phyloP scores from a whole-genome alignment of 441 rosid genomes.

The Dalechampia spathulata region DNA sequence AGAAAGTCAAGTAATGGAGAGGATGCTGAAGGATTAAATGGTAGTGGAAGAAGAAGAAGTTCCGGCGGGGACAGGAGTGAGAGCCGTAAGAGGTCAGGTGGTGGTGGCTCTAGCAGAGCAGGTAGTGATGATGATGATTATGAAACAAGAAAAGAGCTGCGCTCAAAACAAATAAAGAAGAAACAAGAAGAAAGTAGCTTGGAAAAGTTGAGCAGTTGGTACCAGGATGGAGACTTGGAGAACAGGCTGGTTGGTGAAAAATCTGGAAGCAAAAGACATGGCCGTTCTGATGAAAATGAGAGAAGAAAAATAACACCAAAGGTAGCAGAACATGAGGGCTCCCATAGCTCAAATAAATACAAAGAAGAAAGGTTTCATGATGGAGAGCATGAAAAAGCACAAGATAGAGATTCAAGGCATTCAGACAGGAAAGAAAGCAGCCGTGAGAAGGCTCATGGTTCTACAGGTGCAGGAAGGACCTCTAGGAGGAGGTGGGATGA shows the following conservation, averaged over 20 bases:
- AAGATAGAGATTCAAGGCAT: conserved; percentile 55
- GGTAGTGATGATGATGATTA: conserved; percentile 70
- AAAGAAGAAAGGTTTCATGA: conserved; percentile 67
- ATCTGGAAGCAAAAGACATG: conserved; percentile 41
- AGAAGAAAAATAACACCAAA: conserved; percentile 50
- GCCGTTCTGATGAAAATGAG: conserved; percentile 48
- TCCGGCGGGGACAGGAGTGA: conserved; percentile 58
- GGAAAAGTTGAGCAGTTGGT: conserved; percentile 83
- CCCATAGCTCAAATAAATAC: conserved; percentile 33
- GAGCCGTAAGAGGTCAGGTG: conserved; percentile 56
- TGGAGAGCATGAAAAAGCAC: conserved; percentile 40
- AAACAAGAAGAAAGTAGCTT: conserved; percentile 89
- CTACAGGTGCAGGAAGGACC: conserved; percentile 50
- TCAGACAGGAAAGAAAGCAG: conserved; percentile 63
- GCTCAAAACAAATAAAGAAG: conserved; percentile 58
- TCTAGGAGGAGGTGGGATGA: conserved; percentile 95
- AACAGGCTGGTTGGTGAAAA: conserved; percentile 55
- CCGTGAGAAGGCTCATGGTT: conserved; percentile 66
- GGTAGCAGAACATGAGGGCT: conserved; percentile 45
- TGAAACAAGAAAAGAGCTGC: conserved; percentile 41
- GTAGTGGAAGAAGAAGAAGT: conserved; percentile 48
- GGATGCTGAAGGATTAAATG: conserved; percentile 44
- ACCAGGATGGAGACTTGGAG: conserved; percentile 87
- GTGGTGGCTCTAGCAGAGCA: conserved; percentile 43
- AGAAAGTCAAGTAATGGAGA: conserved; percentile 50